Evolutionary conservation across 306 rosid species (phyloP).

Genomic region (Mimosa bimucronata): DNA sequence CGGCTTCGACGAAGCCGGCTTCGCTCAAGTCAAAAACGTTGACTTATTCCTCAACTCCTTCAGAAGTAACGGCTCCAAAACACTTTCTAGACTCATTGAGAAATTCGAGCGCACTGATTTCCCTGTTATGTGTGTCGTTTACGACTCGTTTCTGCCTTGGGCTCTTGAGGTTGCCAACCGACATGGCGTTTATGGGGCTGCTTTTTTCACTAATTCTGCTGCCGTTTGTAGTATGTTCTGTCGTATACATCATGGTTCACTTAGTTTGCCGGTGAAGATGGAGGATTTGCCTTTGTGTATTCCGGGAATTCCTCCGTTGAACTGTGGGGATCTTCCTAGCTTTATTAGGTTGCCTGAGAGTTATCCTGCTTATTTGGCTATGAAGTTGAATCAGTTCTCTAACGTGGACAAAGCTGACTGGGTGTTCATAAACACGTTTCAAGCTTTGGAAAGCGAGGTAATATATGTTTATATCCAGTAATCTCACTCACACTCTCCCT

Average conservation of each 20-base stretch:
- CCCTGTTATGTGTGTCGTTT: slow-evolving; percentile 52
- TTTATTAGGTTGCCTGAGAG: not conserved
- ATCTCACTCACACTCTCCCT: too few relatives aligned
- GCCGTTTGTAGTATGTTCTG: slow-evolving; percentile 39
- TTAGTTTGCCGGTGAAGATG: not conserved
- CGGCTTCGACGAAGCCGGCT: slow-evolving; percentile 59
- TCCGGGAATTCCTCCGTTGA: not conserved
- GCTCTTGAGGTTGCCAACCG: slow-evolving; percentile 57
- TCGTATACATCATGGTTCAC: not conserved
- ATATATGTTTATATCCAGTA: too few relatives aligned
- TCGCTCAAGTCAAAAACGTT: slow-evolving; percentile 48
- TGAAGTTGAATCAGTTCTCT: not conserved
- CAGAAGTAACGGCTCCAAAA: slow-evolving; percentile 43
- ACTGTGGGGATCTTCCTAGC: not conserved
- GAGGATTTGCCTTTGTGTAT: not conserved
- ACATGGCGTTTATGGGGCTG: slow-evolving; percentile 44
- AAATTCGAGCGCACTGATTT: not conserved
- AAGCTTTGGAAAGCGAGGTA: not conserved
- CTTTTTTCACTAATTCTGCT: slow-evolving; percentile 56
- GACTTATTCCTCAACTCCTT: slow-evolving; percentile 40
- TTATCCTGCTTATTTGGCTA: not conserved
- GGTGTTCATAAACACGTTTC: not conserved
- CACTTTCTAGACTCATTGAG: slow-evolving; percentile 39
- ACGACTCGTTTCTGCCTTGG: slow-evolving; percentile 58
- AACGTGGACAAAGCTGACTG: not conserved